Base-by-base conservation (phyloP, 2,329 filamentous ascomycete species). In the Cytospora schulzeri region DNA sequence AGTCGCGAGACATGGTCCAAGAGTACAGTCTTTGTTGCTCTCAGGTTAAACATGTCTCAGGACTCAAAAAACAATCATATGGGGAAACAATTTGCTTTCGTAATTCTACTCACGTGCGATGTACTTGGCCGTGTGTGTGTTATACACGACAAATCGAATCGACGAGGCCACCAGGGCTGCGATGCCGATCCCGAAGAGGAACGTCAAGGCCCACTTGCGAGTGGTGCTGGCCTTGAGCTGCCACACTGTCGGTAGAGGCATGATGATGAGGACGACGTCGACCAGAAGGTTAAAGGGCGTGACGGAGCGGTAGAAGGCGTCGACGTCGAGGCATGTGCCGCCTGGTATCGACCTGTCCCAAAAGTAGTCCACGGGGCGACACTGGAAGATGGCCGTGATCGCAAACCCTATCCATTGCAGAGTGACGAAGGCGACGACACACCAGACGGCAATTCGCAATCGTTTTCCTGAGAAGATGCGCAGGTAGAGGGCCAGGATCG, bases 401-500 rank as follows among this genome's bases (percentile, higher is more conserved):
- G 53, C 57, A 29, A 66, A 66, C 7, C 45, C 57, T 1, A 60
- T 31, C 64, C 64, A 66, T 45, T 66, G 64, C 14, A 66, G 26
- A 3, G 61, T 57, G 22, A 66, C 64, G 12, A 66, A 57, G 3
- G 24, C 19, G 24, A 48, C 28, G 33, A 64, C 57, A 12, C 14
- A 29, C 64, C 64, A 66, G 29, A 64, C 56, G 5, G 64, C 61
- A 15, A 54, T 33, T n/a, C 64, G 6, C 4, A 66, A 8, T 1
- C 22, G 19, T 14, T 17, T 52, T 17, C 57, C 57, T 7, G 57
- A 57, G 53, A 66, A 66, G 14, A 66, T 66, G 28, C 64, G 52
- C 29, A 66, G 57, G 61, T 66, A 66, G 11, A 66, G 61, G 48
- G 64, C 61, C 9, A 66, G 64, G 53, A 66, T 66, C 5, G 64